These are phyloP conservation scores for Moringa oleifera DNA, from an alignment of 345 rosid species.

Conservation along the genomic window DNA sequence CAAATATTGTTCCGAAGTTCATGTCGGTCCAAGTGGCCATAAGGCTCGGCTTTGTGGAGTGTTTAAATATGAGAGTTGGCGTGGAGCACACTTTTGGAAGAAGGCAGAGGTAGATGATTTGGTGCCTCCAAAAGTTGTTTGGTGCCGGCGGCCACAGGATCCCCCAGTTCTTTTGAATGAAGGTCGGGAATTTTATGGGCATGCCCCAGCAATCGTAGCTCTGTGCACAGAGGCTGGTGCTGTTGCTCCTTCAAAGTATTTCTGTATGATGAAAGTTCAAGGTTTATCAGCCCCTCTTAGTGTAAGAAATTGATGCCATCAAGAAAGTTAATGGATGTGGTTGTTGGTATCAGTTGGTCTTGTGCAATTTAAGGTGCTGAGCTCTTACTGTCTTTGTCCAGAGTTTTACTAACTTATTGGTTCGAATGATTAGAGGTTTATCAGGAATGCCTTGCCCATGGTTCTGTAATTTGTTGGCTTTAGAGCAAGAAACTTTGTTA, in stretches of 20 bases:
- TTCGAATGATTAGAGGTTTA: too few species aligned
- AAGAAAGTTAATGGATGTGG: not conserved
- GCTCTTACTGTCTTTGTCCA: not conserved
- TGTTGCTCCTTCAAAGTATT: slow-evolving; percentile 44
- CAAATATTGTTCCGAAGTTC: slow-evolving; percentile 70
- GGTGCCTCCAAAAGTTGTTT: slow-evolving; percentile 72
- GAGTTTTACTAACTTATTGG: not conserved
- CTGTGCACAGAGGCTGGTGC: slow-evolving; percentile 77
- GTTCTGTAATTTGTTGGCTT: too few species aligned
- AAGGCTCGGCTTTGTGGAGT: slow-evolving; percentile 79
- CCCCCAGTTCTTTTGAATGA: slow-evolving; percentile 60
- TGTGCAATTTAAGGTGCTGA: not conserved
- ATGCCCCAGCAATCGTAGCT: slow-evolving; percentile 76
- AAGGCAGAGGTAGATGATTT: slow-evolving; percentile 73
- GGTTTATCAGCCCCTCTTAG: slow-evolving; percentile 44
- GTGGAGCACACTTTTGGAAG: slow-evolving; percentile 72
- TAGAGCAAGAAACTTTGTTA: too few species aligned
- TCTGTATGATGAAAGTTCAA: slow-evolving; percentile 59
- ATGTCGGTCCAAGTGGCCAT: slow-evolving; percentile 81
- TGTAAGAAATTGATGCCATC: not conserved
- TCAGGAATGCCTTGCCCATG: too few species aligned
- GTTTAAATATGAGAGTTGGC: slow-evolving; percentile 76
- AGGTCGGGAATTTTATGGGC: slow-evolving; percentile 71
- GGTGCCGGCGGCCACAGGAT: slow-evolving; percentile 78
- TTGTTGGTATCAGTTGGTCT: not conserved